Conservation (phyloP, 2,329 filamentous ascomycete species). For the Diaporthe sp. region DNA sequence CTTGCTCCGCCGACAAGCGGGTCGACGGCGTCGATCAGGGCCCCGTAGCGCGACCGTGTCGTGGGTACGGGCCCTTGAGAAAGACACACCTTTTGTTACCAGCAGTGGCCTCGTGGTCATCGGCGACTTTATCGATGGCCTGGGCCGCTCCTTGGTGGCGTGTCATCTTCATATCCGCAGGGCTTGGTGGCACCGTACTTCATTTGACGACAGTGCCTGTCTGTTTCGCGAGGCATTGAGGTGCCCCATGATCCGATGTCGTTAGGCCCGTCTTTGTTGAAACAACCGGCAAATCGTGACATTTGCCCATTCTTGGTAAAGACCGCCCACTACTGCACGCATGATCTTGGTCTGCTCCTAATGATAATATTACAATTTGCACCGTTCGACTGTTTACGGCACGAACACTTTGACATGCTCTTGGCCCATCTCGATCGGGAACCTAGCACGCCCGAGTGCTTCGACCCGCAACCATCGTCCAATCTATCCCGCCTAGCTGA, state of each 20-base stretch:
- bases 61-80: neutral
- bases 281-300: conserved; percentile 20
- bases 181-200: neutral
- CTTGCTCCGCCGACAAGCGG: conserved; percentile 30
- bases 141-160: neutral
- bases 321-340: conserved; percentile 6
- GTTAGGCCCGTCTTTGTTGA: conserved; percentile 2
- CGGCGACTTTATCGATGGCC: neutral
- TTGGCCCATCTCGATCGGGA: neutral
- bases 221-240: neutral
- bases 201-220: neutral
- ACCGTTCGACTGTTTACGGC: neutral
- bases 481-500: conserved; percentile 2
- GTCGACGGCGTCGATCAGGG: conserved; percentile 33
- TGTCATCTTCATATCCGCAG: neutral
- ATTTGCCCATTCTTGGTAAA: conserved; percentile 9
- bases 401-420: conserved; percentile 1
- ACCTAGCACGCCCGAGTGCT: neutral
- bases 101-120: neutral
- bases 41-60: conserved; percentile 19
- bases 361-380: conserved; percentile 7
- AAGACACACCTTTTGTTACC: neutral
- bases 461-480: neutral
- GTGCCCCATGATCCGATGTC: neutral
- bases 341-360: conserved; percentile 17